Conservation (phyloP, 352 stramenopile genomes). For the Hyaloperonospora brassicae region DNA sequence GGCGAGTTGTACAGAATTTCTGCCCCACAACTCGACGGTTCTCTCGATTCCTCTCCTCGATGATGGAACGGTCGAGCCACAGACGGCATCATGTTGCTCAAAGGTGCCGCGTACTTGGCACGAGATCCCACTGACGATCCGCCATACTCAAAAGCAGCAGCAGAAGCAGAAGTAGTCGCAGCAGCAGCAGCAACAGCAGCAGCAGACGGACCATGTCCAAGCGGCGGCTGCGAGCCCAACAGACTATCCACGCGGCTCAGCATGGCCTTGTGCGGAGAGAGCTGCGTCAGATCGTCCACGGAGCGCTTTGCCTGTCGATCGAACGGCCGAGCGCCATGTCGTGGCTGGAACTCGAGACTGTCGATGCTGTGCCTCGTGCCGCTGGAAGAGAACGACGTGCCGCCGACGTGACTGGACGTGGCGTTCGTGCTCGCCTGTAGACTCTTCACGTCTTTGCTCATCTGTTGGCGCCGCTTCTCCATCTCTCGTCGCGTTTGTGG, state of each 20-base stretch:
- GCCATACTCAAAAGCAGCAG: conserved; percentile 18
- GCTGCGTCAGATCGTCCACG: conserved; percentile 11
- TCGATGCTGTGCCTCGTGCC: conserved; percentile 8
- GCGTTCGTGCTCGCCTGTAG: conserved; percentile 24
- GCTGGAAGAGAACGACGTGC: conserved; percentile 24
- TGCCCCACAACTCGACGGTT: conserved; percentile 55
- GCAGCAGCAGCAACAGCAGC: conserved; percentile 7
- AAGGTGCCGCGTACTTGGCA: conserved; percentile 6
- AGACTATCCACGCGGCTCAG: conserved; percentile 53
- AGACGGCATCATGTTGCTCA: conserved; percentile 16
- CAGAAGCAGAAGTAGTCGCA: conserved; percentile 5
- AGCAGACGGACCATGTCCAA: neutral
- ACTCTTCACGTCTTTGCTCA: conserved; percentile 20
- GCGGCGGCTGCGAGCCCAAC: conserved; percentile 20
- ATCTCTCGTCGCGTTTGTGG: conserved; percentile 40
- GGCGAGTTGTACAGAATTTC: conserved; percentile 69
- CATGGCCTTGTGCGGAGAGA: conserved; percentile 60
- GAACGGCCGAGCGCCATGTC: conserved; percentile 4
- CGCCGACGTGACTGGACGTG: conserved; percentile 23
- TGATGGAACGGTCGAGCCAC: conserved; percentile 16
- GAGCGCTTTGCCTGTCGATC: conserved; percentile 4
- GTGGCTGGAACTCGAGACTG: conserved; percentile 4
- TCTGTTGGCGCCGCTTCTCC: conserved; percentile 33
- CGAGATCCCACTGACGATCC: conserved; percentile 12
- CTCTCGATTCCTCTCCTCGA: conserved; percentile 32